Percentiles rank a stretch among this genome's conserved stretches.
Evolutionary conservation across 2,329 filamentous ascomycete species (phyloP).

Genomic region (Diplocarpon rosae): DNA sequence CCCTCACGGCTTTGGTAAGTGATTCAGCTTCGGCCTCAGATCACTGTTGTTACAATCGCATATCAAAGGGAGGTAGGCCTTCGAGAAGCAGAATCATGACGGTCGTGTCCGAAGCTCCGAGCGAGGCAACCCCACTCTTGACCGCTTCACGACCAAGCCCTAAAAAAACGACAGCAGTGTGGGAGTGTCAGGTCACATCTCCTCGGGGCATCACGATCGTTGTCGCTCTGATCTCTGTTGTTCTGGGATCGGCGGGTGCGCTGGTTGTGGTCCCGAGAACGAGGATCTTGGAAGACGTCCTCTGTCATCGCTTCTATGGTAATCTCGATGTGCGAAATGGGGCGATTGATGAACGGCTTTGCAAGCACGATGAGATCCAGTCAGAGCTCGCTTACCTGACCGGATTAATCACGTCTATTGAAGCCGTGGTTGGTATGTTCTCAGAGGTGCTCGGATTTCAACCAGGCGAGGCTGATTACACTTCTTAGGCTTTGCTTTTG

Average conservation of each 20-base stretch:
- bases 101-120: not conserved
- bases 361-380: slow-evolving; percentile 3
- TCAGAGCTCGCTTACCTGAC: slow-evolving; percentile 5
- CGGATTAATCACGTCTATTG: not conserved
- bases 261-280: not conserved
- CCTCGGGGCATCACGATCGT: slow-evolving; percentile 1
- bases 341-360: slow-evolving; percentile 3
- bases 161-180: not conserved
- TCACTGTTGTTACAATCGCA: too few relatives aligned
- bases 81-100: not conserved
- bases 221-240: not conserved
- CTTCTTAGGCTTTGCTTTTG: not conserved
- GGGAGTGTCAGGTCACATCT: not conserved
- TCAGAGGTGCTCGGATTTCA: not conserved
- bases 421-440: slow-evolving; percentile 2
- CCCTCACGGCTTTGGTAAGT: not conserved
- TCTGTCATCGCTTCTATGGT: slow-evolving; percentile 1
- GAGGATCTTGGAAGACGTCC: not conserved
- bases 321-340: not conserved
- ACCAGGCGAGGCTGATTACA: not conserved
- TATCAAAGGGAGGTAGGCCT: too few relatives aligned
- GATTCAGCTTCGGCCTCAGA: too few relatives aligned
- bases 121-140: slow-evolving; percentile 1
- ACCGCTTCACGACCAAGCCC: not conserved
- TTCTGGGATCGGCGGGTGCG: not conserved